These are phyloP conservation scores for Centella asiatica DNA, from an alignment of 129 eudicot genomes.

Conservation along the genomic window DNA sequence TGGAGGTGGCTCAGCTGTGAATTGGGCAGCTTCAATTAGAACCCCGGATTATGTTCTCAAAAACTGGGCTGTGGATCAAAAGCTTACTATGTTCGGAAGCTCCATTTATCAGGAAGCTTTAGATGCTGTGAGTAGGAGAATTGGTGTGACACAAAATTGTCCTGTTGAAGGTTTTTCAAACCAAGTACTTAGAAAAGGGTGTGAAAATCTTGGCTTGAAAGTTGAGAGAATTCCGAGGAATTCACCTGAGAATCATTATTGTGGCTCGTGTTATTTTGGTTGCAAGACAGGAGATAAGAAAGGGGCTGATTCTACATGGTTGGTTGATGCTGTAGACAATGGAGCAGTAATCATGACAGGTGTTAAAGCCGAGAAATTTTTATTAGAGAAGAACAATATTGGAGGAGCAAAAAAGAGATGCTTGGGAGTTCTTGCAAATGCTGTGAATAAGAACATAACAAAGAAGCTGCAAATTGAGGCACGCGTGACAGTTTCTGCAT, in stretches of 20 bases:
- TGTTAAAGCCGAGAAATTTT: conserved; percentile 59
- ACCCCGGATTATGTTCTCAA: conserved; percentile 62
- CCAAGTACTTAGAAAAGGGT: conserved; percentile 56
- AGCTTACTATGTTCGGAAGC: conserved; percentile 50
- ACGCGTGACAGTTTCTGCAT: conserved; percentile 47
- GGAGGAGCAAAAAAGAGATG: conserved; percentile 37
- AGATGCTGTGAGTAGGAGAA: conserved; percentile 64
- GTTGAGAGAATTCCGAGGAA: conserved; percentile 57
- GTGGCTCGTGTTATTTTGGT: conserved; percentile 79
- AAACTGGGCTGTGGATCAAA: conserved; percentile 53
- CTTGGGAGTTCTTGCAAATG: conserved; percentile 47
- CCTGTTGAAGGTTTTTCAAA: conserved; percentile 64
- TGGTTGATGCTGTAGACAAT: conserved; percentile 62
- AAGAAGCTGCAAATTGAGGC: conserved; percentile 57
- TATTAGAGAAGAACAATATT: conserved; percentile 21
- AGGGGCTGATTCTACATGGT: conserved; percentile 85
- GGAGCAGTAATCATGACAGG: conserved; percentile 65
- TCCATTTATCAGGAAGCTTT: conserved; percentile 53
- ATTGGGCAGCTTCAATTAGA: conserved; percentile 76
- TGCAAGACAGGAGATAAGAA: conserved; percentile 75
- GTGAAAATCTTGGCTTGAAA: conserved; percentile 55
- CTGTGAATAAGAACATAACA: conserved; percentile 25
- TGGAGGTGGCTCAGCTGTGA: conserved; percentile 89
- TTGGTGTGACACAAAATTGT: conserved; percentile 56
- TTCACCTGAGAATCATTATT: conserved; percentile 62